phyloP scores from a whole-genome alignment of 2,329 filamentous ascomycete species.

The Fusarium setosum region DNA sequence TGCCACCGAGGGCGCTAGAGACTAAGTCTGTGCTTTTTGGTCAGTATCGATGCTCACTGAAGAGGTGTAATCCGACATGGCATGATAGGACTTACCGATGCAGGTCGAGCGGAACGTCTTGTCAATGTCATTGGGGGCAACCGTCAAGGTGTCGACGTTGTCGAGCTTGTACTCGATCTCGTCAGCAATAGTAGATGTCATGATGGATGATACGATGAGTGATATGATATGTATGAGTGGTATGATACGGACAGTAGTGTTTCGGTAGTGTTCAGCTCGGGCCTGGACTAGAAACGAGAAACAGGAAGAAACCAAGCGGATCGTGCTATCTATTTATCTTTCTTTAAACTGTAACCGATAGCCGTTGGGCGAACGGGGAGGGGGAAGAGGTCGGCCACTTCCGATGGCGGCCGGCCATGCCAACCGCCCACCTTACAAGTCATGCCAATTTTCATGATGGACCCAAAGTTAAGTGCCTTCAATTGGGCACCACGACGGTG shows the following conservation, averaged over 20 bases:
- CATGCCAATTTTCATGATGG: slow-evolving; percentile 12
- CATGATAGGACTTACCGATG: slow-evolving; percentile 61
- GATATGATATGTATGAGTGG: not conserved
- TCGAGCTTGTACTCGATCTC: slow-evolving; percentile 68
- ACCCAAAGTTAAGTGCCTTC: slow-evolving; percentile 5
- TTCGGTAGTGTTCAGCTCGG: not conserved
- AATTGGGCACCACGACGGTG: slow-evolving; percentile 27
- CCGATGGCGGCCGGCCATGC: slow-evolving; percentile 40
- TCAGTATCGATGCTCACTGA: not conserved
- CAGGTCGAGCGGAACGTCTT: slow-evolving; percentile 69
- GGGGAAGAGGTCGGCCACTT: slow-evolving; percentile 45
- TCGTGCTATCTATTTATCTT: slow-evolving; percentile 35
- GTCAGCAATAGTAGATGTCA: slow-evolving; percentile 53
- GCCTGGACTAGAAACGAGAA: not conserved
- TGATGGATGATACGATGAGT: slow-evolving; percentile 29
- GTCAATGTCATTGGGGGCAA: slow-evolving; percentile 68
- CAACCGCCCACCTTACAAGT: not conserved
- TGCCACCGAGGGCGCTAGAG: slow-evolving; percentile 70
- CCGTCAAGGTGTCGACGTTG: slow-evolving; percentile 58
- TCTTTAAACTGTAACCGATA: slow-evolving; percentile 14
- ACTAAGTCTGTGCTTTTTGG: slow-evolving; percentile 62
- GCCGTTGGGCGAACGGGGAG: slow-evolving; percentile 26
- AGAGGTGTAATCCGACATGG: not conserved
- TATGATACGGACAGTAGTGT: not conserved
- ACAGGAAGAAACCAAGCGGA: not conserved